Evolutionary conservation across 768 basidiomycete species (phyloP), one percentile per base, ranked within the genome.

Genomic region (Clitopilus passeckerianus): DNA sequence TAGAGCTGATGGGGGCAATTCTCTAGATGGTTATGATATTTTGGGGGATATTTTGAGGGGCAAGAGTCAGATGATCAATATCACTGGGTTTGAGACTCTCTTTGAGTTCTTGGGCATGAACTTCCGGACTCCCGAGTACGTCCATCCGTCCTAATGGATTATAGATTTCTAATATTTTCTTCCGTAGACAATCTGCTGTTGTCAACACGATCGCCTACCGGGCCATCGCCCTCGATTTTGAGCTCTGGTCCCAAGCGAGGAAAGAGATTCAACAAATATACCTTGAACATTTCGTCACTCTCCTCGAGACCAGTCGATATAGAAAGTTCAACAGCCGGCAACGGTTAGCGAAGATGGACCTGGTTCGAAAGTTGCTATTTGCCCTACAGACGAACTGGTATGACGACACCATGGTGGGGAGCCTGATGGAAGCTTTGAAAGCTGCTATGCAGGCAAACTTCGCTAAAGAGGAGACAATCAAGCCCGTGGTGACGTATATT

Each of bases 91-190:
- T 64, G 91, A 94, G 67, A 88, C 85, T 0, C 64, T 98, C 15
- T 91, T 97, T 66, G 87, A 90, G 70, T 93, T 94, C 66, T 70
- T 95, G 22, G 95, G 95, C 7, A 74, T 96, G 65, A 90, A 90
- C 68, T 90, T 93, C 67, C 84, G 85, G 56, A 82, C 80, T 5
- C 90, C 93, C 10, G 89, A 92, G 93, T 94, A 67, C 57, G 89
- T 22, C 15, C 30, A 20, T 27, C 57, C 6, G 18, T 37, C 0
- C 1, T 9, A 30, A 30, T 30, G 27, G 27, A 7, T 7, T 30
- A 30, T 7, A 30, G 27, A 3, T 7, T 30, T 30, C 27, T 30
- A 7, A 30, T 30, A 30, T 30, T 30, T 7, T 7, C 27, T 33
- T 34, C 24, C 41, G 6, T 52, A 95, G 93, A 30, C 80, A 84